Evolutionary conservation across 192 early-diverging fungal genomes (phyloP).

Genomic region (Kappamyces sp.): DNA sequence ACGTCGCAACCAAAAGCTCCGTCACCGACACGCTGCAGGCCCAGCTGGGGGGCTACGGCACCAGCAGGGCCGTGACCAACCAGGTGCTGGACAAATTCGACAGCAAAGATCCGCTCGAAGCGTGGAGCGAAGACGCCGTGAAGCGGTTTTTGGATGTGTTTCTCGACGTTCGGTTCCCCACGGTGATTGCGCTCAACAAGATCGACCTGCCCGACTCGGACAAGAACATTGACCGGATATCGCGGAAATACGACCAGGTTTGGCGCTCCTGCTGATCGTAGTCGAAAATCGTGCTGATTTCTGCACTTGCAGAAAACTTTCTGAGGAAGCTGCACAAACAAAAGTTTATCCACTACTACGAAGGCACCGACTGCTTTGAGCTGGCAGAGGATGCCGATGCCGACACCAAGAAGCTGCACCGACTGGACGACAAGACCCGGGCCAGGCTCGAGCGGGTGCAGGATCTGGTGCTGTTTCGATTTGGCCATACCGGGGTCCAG

Average conservation of each 20-base stretch:
- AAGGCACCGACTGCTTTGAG: slow-evolving; percentile 44
- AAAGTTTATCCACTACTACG: slow-evolving; percentile 40
- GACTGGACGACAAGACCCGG: slow-evolving; percentile 28
- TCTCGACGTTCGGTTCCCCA: slow-evolving; percentile 73
- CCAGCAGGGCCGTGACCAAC: slow-evolving; percentile 40
- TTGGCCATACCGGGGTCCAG: slow-evolving; percentile 75
- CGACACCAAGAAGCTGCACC: slow-evolving; percentile 21
- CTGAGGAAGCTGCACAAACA: slow-evolving; percentile 46
- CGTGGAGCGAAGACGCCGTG: slow-evolving; percentile 60
- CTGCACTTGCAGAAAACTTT: slow-evolving; percentile 41
- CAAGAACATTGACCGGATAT: slow-evolving; percentile 73
- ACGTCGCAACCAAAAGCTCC: slow-evolving; percentile 38
- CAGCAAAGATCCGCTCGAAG: slow-evolving; percentile 51
- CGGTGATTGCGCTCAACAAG: slow-evolving; percentile 77
- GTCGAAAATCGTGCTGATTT: slow-evolving; percentile 35
- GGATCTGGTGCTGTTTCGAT: slow-evolving; percentile 77
- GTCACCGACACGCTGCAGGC: slow-evolving; percentile 52
- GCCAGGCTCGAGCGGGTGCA: slow-evolving; percentile 34
- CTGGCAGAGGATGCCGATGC: slow-evolving; percentile 27
- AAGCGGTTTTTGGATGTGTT: slow-evolving; percentile 58
- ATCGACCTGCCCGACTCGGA: slow-evolving; percentile 78
- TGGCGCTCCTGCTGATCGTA: slow-evolving; percentile 2
- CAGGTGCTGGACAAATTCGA: slow-evolving; percentile 45
- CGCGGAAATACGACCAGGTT: slow-evolving; percentile 64
- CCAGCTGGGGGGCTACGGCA: slow-evolving; percentile 58